phyloP scores from a whole-genome alignment of 345 rosid species.

The Eucalyptus sp. region DNA sequence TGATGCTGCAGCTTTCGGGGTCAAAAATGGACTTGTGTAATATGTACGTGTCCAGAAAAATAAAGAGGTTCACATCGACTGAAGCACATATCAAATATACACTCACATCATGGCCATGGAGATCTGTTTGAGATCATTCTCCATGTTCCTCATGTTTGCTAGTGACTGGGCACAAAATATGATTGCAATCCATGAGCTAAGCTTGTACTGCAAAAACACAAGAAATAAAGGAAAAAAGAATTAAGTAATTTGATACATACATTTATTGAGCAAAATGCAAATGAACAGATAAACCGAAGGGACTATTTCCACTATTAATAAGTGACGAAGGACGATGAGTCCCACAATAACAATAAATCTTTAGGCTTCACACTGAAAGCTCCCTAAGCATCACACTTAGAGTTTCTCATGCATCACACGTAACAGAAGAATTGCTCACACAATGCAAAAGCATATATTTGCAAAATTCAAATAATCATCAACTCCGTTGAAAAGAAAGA shows the following conservation, averaged over 20 bases:
- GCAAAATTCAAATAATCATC: background rate
- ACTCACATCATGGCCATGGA: constrained; percentile 98
- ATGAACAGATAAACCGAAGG: background rate
- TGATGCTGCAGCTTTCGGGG: background rate
- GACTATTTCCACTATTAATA: background rate
- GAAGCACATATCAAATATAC: background rate
- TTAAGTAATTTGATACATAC: background rate
- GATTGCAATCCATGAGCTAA: constrained; percentile 93
- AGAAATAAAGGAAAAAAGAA: background rate
- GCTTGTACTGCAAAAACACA: constrained; percentile 59
- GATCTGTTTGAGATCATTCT: constrained; percentile 90
- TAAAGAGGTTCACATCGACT: background rate
- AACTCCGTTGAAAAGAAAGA: background rate
- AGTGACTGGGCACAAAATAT: constrained; percentile 94
- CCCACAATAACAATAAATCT: background rate
- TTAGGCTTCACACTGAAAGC: background rate
- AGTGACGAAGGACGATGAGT: background rate
- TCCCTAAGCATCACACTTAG: background rate
- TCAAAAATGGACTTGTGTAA: background rate
- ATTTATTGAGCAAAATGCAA: background rate
- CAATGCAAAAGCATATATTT: background rate
- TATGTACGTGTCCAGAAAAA: background rate
- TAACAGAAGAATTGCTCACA: background rate
- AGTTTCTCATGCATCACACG: background rate
- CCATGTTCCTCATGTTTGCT: constrained; percentile 75